A percentile compares a stretch with the other conserved stretches of the same genome.
Conservation (phyloP, 768 basidiomycete genomes). For the Leccinum uliginosum region DNA sequence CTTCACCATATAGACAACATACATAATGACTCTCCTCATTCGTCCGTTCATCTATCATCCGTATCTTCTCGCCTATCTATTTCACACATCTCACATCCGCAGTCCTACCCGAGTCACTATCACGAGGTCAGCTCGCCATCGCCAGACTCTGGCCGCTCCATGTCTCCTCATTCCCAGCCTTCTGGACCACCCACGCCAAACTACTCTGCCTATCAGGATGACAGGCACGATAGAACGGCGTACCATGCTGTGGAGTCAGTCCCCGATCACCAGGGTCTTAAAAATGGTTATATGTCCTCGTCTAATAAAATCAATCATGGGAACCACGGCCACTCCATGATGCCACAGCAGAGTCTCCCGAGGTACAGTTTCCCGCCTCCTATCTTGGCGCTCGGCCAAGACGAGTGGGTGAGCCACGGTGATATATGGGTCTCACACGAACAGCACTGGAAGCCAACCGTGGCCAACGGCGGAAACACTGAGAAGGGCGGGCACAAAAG, state of each 20-base stretch:
- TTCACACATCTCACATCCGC: slow-evolving; percentile 56
- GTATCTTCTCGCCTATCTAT: slow-evolving; percentile 55
- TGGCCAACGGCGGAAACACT: too few relatives aligned
- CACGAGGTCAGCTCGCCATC: slow-evolving; percentile 41
- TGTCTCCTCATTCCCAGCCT: slow-evolving; percentile 33
- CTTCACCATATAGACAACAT: slow-evolving; percentile 28
- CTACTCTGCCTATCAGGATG: slow-evolving; percentile 46
- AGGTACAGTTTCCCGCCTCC: slow-evolving; percentile 54
- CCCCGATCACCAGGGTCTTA: slow-evolving; percentile 25
- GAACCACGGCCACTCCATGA: slow-evolving; percentile 19
- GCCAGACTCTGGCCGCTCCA: slow-evolving; percentile 49
- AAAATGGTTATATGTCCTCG: slow-evolving; percentile 33
- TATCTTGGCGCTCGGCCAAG: slow-evolving; percentile 52
- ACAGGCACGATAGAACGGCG: slow-evolving; percentile 35
- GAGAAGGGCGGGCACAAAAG: too few relatives aligned
- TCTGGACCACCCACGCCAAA: slow-evolving; percentile 31
- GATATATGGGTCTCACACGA: slow-evolving; percentile 27
- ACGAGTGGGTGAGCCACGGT: slow-evolving; percentile 30
- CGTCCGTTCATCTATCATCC: slow-evolving; percentile 30
- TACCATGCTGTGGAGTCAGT: slow-evolving; percentile 35
- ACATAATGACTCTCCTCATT: slow-evolving; percentile 29
- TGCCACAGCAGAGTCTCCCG: slow-evolving; percentile 19
- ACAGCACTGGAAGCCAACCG: too few relatives aligned
- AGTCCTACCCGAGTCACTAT: slow-evolving; percentile 38
- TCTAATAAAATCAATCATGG: slow-evolving; percentile 25